phyloP scores from a whole-genome alignment of 2,329 filamentous ascomycete species.

The Paraconiothyrium sp. region DNA sequence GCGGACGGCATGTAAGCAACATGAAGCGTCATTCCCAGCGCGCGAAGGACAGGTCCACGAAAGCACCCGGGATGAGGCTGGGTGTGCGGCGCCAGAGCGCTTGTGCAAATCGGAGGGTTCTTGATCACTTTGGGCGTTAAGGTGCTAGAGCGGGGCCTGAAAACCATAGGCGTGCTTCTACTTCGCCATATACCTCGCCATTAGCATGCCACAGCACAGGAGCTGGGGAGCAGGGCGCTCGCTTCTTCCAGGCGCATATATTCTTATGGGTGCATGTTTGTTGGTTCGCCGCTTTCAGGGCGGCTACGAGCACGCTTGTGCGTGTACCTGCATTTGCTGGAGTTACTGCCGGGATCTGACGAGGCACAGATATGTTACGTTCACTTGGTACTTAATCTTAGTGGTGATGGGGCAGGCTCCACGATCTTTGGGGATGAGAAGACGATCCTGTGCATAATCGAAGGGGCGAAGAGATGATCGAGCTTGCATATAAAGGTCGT shows the following conservation, averaged over 20 bases:
- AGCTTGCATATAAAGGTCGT: slow-evolving; percentile 3
- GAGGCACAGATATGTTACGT: slow-evolving; percentile 17
- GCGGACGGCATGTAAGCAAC: not conserved
- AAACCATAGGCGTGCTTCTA: slow-evolving; percentile 17
- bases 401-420: slow-evolving; percentile 13
- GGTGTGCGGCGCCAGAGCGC: not conserved
- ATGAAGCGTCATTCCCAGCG: not conserved
- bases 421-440: slow-evolving; percentile 4
- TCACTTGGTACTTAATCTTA: slow-evolving; percentile 19
- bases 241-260: not conserved
- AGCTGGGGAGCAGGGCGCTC: slow-evolving; percentile 18
- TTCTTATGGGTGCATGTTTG: slow-evolving; percentile 1
- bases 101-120: not conserved
- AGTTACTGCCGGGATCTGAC: slow-evolving; percentile 11
- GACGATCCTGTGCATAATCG: not conserved
- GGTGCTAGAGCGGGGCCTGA: slow-evolving; percentile 7
- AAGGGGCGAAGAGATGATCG: not conserved
- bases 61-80: not conserved
- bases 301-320: slow-evolving; percentile 5
- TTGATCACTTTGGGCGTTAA: slow-evolving; percentile 12
- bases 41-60: not conserved
- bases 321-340: slow-evolving; percentile 20
- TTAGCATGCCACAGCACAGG: slow-evolving; percentile 20
- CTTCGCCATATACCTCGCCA: slow-evolving; percentile 16
- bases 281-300: slow-evolving; percentile 1